Evolutionary conservation across 345 rosid species (phyloP), one percentile per base, ranked within the genome.

Genomic region (Turritis glabra): DNA sequence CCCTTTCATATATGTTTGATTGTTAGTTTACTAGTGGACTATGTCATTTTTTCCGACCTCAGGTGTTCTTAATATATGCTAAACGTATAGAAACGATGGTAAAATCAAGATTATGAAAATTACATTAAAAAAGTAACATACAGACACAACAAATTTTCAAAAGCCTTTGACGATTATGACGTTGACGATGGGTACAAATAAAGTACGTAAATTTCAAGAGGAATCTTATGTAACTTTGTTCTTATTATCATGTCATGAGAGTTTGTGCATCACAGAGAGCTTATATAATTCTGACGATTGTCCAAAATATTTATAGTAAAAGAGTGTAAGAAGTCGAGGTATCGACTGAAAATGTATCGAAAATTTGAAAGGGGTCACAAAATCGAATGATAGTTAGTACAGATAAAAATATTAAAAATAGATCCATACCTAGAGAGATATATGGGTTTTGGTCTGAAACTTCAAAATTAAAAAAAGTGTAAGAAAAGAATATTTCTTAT

Each of bases 221-320:
- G 80, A 71, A 77, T 77, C 80, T 71, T 59, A 40, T 57, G 76
- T 30, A 71, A 64, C 75, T 77, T 63, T 71, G 61, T 71, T 33
- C 58, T 41, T 69, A 56, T 69, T 77, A 64, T 77, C 66, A 77
- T 77, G 56, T 48, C 77, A 77, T 77, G 80, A 77, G 77, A 77
- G 80, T 71, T 77, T 77, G 80, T 77, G 80, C 80, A 55, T 71
- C 58, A 21, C 72, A 77, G 77, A 62, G 72, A 71, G 41, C 59
- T 47, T 62, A 63, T 57, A 77, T 5, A 47, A 56, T 48, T 64
- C 71, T 77, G 80, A 70, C 71, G 75, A 76, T 55, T 70, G 59
- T 59, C 29, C 58, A 53, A 77, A 69, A 69, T 62, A 69, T 44
- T 46, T 41, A 55, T 21, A 18, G 12, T 15, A 26, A 50, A 55